Conservation (phyloP, 306 rosid genomes). For the Trichosanthes cucumerina region DNA sequence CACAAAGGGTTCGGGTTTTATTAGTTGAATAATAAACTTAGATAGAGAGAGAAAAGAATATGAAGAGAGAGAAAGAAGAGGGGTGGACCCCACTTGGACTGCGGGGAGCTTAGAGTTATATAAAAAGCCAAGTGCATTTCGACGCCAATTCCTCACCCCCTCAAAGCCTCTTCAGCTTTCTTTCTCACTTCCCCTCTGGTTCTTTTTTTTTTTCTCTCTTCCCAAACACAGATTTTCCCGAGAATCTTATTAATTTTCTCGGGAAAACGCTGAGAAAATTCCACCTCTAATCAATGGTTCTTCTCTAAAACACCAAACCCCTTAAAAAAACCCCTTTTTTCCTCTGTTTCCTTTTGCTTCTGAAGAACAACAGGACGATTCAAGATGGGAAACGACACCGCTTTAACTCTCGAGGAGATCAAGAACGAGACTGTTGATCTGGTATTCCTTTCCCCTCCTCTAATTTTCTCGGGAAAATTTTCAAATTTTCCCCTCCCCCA, state of each 20-base stretch:
- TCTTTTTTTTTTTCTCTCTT: neutral
- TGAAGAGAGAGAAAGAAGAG: neutral
- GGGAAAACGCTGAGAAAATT: neutral
- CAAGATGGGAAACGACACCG: constrained; percentile 14
- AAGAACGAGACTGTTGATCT: constrained; percentile 91
- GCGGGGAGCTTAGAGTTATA: neutral
- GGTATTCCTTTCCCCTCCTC: constrained; percentile 28
- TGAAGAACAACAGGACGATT: neutral
- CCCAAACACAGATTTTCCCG: constrained; percentile 5
- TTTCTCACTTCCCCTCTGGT: no score
- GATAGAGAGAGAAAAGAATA: neutral
- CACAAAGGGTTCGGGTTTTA: no score
- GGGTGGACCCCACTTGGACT: neutral
- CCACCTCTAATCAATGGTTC: neutral
- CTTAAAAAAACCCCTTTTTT: neutral
- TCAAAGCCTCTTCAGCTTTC: neutral
- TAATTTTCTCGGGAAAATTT: neutral
- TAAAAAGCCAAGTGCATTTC: neutral
- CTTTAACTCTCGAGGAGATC: constrained; percentile 59
- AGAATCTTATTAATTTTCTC: neutral
- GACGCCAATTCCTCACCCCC: constrained; percentile 8
- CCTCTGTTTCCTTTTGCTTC: neutral
- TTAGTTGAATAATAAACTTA: neutral
- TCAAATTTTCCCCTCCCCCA: neutral
- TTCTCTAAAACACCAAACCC: neutral